A percentile compares a stretch with the other conserved stretches of the same genome.
Evolutionary conservation across 768 basidiomycete species (phyloP).

Genomic region (Podaxis sp.): DNA sequence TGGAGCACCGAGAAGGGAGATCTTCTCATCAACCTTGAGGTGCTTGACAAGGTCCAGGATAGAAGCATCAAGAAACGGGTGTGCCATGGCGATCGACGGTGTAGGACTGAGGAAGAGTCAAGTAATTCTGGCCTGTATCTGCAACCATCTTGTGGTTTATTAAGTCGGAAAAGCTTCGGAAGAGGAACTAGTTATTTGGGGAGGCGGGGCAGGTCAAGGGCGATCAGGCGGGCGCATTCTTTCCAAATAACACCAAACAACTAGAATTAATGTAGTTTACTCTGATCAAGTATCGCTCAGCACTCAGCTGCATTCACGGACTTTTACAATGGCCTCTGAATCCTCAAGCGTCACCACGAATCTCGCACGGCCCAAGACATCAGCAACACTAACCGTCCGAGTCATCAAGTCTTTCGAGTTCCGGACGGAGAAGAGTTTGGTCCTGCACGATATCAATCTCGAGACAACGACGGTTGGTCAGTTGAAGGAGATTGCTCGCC

Average conservation of each 20-base stretch:
- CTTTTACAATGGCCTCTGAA: constrained; percentile 7
- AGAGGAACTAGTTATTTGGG: not conserved
- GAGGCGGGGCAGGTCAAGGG: not conserved
- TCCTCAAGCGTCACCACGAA: constrained; percentile 49
- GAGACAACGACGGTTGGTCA: constrained; percentile 71
- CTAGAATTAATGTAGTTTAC: not conserved
- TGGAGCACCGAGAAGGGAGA: constrained; percentile 55
- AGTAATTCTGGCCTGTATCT: too few species aligned
- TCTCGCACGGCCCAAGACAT: constrained; percentile 58
- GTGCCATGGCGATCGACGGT: constrained; percentile 19
- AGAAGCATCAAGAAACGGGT: constrained; percentile 48
- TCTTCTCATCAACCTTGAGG: constrained; percentile 60
- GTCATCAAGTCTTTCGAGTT: constrained; percentile 95
- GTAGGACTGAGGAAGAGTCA: too few species aligned
- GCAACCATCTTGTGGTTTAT: not conserved
- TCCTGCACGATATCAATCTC: constrained; percentile 80
- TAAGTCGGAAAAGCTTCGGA: constrained; percentile 1
- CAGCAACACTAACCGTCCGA: constrained; percentile 85
- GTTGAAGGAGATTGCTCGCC: constrained; percentile 66
- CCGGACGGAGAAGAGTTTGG: constrained; percentile 83
- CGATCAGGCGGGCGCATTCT: too few species aligned
- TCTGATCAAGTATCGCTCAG: not conserved
- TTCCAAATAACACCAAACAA: not conserved
- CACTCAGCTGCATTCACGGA: not conserved
- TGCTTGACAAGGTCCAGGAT: constrained; percentile 48